Base-by-base conservation (phyloP, 805 yeast species). In the Ogataea pini region DNA sequence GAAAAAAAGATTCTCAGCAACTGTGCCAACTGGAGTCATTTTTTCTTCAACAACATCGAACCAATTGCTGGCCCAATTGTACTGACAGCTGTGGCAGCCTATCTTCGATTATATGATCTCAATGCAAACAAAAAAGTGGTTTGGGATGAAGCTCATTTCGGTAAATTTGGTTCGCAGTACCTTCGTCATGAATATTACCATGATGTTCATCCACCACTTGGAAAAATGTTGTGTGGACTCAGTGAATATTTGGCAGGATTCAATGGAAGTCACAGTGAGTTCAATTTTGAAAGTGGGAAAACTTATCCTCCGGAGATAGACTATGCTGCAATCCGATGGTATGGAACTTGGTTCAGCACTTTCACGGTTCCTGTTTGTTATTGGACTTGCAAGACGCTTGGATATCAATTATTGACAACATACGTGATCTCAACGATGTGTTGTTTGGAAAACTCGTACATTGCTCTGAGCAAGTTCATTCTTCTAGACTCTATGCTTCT, bases 201-300 rank as follows among this genome's bases (percentile, higher is more conserved):
- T 65, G 99, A 92, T 69, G 97, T 92, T 28, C 99, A 92, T 69
- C 99, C 99, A 42, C 99, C 99, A 1, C 73, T 92, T 59, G 98
- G 97, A 18, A 92, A 92, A 69, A 85, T 92, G 86, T 76, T 94
- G 51, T 88, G 89, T 49, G 98, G 96, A 0, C 73, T 89, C 34
- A 83, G 91, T 36, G 97, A 96, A 39, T 89, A 81, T 65, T 65
- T 90, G 50, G 92, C 94, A 33, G 91, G 90, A 13, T 90, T 84
- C 70, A 82, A 90, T 63, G 57, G 57, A 19, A 88, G 90, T 32
- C 73, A 82, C n/a, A 60, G 58, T 7, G 51, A 33, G 5, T 87
- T 83, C 72, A 82, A 76, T 46, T 87, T 87, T 64, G 83, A 80
- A 24, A 78, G 86, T 44, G 94, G 94, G 14, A 74, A 73, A 32